Base-by-base conservation (phyloP, 202 grass and related monocot species). In the Zoysia matrella region DNA sequence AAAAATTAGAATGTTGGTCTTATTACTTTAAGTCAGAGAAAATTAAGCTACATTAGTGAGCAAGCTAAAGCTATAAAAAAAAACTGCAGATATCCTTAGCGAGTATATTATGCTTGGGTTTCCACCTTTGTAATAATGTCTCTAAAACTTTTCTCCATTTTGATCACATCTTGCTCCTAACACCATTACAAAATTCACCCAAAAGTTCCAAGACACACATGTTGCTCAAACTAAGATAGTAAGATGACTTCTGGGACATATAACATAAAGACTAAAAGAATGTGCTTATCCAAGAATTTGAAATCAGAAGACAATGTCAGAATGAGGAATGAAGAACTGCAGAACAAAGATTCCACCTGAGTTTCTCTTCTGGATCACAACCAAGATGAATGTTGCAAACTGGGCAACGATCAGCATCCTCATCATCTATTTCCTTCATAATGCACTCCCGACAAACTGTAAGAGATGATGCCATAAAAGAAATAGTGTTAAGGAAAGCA, bases 401-500 rank as follows among this genome's bases (percentile, higher is more conserved):
- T 71, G 96, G 96, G 67, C 96, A 99, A 47, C 63, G 81, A 8
- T 92, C 93, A 8, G 77, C 22, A 16, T 99, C 91, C n/a, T 96
- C 93, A 0, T 90, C 87, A 58, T 88, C 83, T 83, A 99, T 90
- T 96, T 96, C 93, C 41, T 92, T 82, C 75, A 92, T 77, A 83
- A 99, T 92, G 68, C 96, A 99, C 60, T 87, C 90, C 91, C 82
- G 79, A 47, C 96, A 99, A 90, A 99, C 96, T 99, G 88, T 67
- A 52, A 47, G 52, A 87, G 52, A 52, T 66, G 67, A 39, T 14
- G 16, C 75, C 71, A 85, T 39, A 75, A 43, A 30, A 76, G 67
- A 44, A 79, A 69, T 43, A 75, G 40, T 15, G 51, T 40, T 70
- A 68, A 82, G 22, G 73, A 12, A 77, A 57, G 42, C 22, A 68